A percentile compares a stretch with the other conserved stretches of the same genome.
Evolutionary conservation across 345 rosid genomes (phyloP).

Genomic region (Hibiscus tridactylites): DNA sequence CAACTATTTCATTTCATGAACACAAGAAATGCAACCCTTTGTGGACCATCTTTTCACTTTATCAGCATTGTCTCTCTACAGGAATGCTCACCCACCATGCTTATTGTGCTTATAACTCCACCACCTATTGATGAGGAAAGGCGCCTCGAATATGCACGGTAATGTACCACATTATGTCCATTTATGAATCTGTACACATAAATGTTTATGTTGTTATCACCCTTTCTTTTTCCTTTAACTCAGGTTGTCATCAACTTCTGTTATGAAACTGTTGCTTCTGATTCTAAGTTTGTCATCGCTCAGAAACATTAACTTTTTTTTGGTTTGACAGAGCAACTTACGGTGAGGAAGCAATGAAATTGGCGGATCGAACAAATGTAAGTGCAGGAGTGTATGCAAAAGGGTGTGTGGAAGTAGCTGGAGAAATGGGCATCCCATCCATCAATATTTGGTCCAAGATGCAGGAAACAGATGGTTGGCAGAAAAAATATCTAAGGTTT

Average conservation of each 20-base stretch:
- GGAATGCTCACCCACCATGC: conserved; percentile 65
- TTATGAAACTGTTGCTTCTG: neutral
- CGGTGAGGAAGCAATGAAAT: conserved; percentile 63
- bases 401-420: conserved; percentile 56
- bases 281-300: neutral
- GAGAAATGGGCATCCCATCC: conserved; percentile 46
- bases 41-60: conserved; percentile 4
- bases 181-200: neutral
- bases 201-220: too few species aligned
- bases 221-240: too few species aligned
- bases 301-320: neutral
- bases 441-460: conserved; percentile 82
- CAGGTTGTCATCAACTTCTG: neutral
- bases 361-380: conserved; percentile 75
- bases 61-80: conserved; percentile 20
- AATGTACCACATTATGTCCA: conserved; percentile 5
- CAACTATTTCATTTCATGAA: too few species aligned
- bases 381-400: conserved; percentile 62
- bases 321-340: conserved; percentile 45
- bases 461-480: conserved; percentile 80
- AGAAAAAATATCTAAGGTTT: conserved; percentile 68
- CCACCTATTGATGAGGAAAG: conserved; percentile 79
- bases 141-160: conserved; percentile 57
- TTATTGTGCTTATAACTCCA: conserved; percentile 72
- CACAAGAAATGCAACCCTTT: neutral